Percentiles rank a stretch among this genome's conserved stretches.
Conservation (phyloP, 192 early-diverging fungal species). For the Allomyces macrogynus region DNA sequence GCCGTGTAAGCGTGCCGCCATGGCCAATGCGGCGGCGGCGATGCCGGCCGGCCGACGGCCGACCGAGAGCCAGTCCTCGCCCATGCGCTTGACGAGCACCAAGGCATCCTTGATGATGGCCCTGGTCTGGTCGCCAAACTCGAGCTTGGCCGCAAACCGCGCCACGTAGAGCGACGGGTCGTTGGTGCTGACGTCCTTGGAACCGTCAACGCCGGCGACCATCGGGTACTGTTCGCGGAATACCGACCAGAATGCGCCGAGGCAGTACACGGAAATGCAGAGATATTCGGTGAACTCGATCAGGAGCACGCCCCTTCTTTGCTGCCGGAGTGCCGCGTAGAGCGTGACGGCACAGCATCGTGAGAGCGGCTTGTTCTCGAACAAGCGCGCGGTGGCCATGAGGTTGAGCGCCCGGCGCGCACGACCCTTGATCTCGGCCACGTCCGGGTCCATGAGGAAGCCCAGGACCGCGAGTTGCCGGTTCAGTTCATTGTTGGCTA, state of each 20-base stretch:
- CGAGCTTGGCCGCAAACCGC: constrained; percentile 66
- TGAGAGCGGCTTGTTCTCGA: constrained; percentile 53
- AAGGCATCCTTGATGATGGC: constrained; percentile 56
- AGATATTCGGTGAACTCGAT: constrained; percentile 89
- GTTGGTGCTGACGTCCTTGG: constrained; percentile 7
- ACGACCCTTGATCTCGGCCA: constrained; percentile 1
- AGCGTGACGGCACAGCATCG: constrained; percentile 74
- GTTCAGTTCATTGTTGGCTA: too few species aligned
- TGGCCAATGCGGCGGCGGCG: constrained; percentile 72
- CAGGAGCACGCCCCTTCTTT: constrained; percentile 72
- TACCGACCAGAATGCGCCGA: constrained; percentile 65
- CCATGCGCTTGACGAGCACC: constrained; percentile 69
- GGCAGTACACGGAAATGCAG: constrained; percentile 60
- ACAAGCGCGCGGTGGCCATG: constrained; percentile 58
- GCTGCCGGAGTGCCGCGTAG: constrained; percentile 68
- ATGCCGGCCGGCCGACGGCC: constrained; percentile 84
- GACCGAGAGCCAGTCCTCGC: constrained; percentile 77
- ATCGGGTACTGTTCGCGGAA: constrained; percentile 43
- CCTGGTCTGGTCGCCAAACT: constrained; percentile 74
- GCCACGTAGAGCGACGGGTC: constrained; percentile 85
- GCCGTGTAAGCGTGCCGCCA: constrained; percentile 78
- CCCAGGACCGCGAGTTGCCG: too few species aligned
- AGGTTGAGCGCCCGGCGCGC: constrained; percentile 72
- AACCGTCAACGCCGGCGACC: constrained; percentile 29
- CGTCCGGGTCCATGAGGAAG: too few species aligned